Conservation (phyloP, 768 basidiomycete genomes). For the Lactifluus subvellereus region DNA sequence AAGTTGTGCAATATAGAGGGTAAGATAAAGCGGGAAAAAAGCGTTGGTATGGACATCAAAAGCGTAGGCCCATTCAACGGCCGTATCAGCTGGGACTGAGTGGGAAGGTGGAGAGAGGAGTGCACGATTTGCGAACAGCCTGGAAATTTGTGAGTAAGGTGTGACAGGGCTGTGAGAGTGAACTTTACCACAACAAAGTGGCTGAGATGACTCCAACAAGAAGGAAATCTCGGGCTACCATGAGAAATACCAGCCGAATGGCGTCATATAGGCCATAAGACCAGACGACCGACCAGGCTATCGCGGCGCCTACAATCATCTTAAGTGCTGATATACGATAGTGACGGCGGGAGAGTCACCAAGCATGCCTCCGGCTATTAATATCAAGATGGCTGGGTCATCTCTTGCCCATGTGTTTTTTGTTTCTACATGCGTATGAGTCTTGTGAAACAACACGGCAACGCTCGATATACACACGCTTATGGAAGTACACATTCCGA, state of each 20-base stretch:
- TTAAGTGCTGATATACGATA: neutral
- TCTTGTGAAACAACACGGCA: neutral
- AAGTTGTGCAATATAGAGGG: slow-evolving; percentile 84
- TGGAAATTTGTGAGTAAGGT: slow-evolving; percentile 29
- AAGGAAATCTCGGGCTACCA: slow-evolving; percentile 88
- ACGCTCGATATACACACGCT: slow-evolving; percentile 51
- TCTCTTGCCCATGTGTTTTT: slow-evolving; percentile 99
- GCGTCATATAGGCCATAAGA: slow-evolving; percentile 51
- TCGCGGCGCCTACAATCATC: slow-evolving; percentile 54
- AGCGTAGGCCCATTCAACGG: slow-evolving; percentile 89
- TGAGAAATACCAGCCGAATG: slow-evolving; percentile 62
- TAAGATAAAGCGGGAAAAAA: slow-evolving; percentile 91
- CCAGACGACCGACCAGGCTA: slow-evolving; percentile 86
- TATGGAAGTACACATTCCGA: slow-evolving; percentile 96
- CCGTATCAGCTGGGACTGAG: slow-evolving; percentile 60
- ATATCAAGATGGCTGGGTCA: slow-evolving; percentile 90
- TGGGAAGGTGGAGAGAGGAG: slow-evolving; percentile 69
- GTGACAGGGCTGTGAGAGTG: neutral
- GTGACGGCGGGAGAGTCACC: slow-evolving; percentile 40
- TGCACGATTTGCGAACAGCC: slow-evolving; percentile 67
- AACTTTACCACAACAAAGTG: slow-evolving; percentile 65
- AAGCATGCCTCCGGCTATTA: slow-evolving; percentile 72
- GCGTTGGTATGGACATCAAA: slow-evolving; percentile 97
- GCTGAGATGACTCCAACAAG: slow-evolving; percentile 69
- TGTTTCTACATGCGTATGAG: slow-evolving; percentile 54